Conservation (phyloP, 2,329 filamentous ascomycete genomes). For the Ceratocystis smalleyi region DNA sequence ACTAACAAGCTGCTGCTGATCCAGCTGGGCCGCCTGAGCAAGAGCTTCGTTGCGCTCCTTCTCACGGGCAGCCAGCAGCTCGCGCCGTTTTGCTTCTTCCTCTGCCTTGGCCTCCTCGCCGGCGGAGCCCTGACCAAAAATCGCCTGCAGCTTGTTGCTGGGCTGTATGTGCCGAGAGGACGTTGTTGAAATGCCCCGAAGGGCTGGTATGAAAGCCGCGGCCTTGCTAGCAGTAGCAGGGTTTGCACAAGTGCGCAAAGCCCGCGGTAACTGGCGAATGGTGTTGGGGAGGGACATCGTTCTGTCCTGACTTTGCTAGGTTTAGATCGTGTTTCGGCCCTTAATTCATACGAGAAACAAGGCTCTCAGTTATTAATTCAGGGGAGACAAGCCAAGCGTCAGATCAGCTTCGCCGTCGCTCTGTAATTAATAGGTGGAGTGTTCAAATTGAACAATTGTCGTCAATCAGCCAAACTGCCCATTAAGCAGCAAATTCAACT, state of each 20-base stretch:
- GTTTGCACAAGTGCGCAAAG: conserved; percentile 25
- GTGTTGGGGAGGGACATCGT: conserved; percentile 11
- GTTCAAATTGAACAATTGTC: not conserved
- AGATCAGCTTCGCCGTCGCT: not conserved
- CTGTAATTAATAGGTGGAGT: not conserved
- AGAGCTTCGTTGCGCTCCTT: conserved; percentile 25
- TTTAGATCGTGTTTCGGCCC: not conserved
- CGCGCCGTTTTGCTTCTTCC: conserved; percentile 20
- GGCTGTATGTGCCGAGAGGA: conserved; percentile 3
- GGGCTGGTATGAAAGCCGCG: not conserved
- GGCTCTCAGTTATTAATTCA: no score
- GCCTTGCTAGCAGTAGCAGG: conserved; percentile 18
- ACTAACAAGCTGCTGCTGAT: conserved; percentile 19
- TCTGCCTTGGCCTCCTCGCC: conserved; percentile 15
- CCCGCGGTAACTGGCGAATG: conserved; percentile 30
- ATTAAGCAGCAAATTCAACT: not conserved
- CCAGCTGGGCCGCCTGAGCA: conserved; percentile 11
- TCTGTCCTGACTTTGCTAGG: not conserved
- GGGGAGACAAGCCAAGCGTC: not conserved
- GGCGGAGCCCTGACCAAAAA: conserved; percentile 19
- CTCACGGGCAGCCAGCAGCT: conserved; percentile 24
- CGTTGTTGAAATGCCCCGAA: not conserved
- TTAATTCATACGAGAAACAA: no score
- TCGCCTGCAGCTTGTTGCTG: conserved; percentile 11
- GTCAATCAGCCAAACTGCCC: not conserved